Evolutionary conservation across 495 filamentous ascomycete species (phyloP).

Genomic region (Zalerion maritima): DNA sequence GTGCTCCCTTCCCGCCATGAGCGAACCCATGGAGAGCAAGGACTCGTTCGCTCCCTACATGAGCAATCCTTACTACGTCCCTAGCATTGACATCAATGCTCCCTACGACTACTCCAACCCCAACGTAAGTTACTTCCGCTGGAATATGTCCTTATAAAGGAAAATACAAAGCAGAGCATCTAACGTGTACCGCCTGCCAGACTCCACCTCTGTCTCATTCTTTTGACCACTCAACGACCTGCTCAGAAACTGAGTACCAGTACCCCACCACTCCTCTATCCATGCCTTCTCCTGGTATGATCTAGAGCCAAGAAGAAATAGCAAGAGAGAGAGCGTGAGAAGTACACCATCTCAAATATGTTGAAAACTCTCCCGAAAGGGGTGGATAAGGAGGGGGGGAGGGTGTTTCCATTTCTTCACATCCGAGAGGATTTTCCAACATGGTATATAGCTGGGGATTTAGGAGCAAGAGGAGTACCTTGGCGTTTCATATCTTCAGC

Average conservation of each 20-base stretch:
- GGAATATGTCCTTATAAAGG: conserved; percentile 17
- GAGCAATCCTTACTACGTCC: conserved; percentile 59
- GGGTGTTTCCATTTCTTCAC: conserved; percentile 39
- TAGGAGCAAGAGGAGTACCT: too few relatives aligned
- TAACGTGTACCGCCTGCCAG: conserved; percentile 38
- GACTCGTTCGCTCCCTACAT: conserved; percentile 62
- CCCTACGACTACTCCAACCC: conserved; percentile 48
- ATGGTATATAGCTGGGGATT: background rate
- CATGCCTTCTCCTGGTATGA: conserved; percentile 47
- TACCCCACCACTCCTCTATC: conserved; percentile 57
- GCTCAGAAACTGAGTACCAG: conserved; percentile 43
- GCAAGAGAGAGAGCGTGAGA: conserved; percentile 12
- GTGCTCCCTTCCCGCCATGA: conserved; percentile 49
- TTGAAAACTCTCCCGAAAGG: conserved; percentile 42
- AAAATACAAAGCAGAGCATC: conserved; percentile 26
- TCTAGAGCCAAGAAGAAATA: conserved; percentile 16
- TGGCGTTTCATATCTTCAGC: too few relatives aligned
- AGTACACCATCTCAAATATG: conserved; percentile 61
- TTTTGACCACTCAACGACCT: conserved; percentile 55
- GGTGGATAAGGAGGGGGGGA: conserved; percentile 46
- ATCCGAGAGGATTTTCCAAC: conserved; percentile 33
- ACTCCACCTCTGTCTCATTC: conserved; percentile 76
- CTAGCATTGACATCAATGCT: conserved; percentile 55
- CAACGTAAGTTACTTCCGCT: conserved; percentile 46
- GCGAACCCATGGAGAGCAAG: conserved; percentile 50